Evolutionary conservation across 768 basidiomycete species (phyloP), one percentile per base, ranked within the genome.

Genomic region (Hebeloma cylindrosporum): DNA sequence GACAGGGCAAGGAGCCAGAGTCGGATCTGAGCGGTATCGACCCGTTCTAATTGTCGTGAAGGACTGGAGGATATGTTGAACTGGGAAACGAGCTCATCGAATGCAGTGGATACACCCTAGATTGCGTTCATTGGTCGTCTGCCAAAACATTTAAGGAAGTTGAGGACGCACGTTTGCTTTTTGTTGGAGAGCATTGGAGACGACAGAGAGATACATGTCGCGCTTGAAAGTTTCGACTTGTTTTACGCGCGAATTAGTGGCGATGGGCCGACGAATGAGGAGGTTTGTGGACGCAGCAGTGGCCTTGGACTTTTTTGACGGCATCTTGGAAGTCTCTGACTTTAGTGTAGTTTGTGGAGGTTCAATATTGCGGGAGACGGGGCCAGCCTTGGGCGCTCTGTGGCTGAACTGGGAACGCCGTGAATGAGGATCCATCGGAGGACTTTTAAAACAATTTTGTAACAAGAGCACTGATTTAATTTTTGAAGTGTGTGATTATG

Each of bases 21-120:
- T 8, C 86, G 81, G 34, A 94, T 66, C 52, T 90, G 81, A 0
- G 73, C 54, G 14, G 74, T 69, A 51, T 74, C 70, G 2, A 56
- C 49, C 27, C 73, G 72, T 14, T 51, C 33, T 9, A 34, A 33
- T 14, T 51, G 51, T 27, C 54, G 51, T 3, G 54, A 40, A 18
- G 51, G 49, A 11, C 61, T 61, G 11, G 65, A 66, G 49, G 76
- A 78, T 8, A 70, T 66, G 53, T 80, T 81, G 63, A 99, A 97
- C 53, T 94, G 91, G 43, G 83, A 75, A 5, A 97, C 83, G 23
- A 99, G 83, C 51, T 94, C 88, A 51, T 96, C 84, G 62, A 92
- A 98, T 13, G 85, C 74, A 36, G 84, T 74, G 73, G 45, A 76
- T 72, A 31, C 91, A 88, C 88, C 95, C 60, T 22, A 48, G 41